These are phyloP conservation scores for Taphrina confusa DNA, from an alignment of 1,139 yeast genomes.

Conservation along the genomic window DNA sequence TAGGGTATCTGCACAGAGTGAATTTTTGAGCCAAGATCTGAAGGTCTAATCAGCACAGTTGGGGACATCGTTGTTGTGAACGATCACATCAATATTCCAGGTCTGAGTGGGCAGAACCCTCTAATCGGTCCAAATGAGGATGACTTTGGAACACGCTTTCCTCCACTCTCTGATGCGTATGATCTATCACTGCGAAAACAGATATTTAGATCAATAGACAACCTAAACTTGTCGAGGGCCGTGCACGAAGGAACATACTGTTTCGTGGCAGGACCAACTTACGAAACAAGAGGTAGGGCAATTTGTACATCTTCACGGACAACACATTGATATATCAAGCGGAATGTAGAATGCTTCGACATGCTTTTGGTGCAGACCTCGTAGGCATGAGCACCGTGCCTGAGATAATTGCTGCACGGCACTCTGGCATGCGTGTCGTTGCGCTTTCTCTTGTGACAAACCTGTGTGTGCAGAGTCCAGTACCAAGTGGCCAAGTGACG, in stretches of 20 bases:
- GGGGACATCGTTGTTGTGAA: conserved; percentile 89
- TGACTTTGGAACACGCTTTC: conserved; percentile 79
- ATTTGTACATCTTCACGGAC: background rate
- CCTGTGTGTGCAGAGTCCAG: conserved; percentile 70
- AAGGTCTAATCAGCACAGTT: no score
- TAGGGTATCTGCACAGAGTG: no score
- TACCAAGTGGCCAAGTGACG: conserved; percentile 61
- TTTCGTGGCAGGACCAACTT: conserved; percentile 90
- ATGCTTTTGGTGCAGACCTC: conserved; percentile 79
- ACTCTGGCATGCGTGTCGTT: conserved; percentile 72
- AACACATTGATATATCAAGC: conserved; percentile 50
- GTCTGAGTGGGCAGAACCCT: conserved; percentile 85
- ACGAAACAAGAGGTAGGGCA: conserved; percentile 66
- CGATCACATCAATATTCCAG: conserved; percentile 80
- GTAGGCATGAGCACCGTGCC: conserved; percentile 99
- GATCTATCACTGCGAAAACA: conserved; percentile 63
- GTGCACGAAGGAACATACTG: conserved; percentile 86
- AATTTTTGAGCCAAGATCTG: no score
- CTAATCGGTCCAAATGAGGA: conserved; percentile 83
- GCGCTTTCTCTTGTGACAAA: conserved; percentile 88
- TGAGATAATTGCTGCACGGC: conserved; percentile 90
- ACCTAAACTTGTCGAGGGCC: conserved; percentile 55
- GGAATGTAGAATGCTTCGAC: conserved; percentile 72
- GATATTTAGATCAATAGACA: conserved; percentile 53
- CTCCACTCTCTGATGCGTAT: conserved; percentile 87